Base-by-base conservation (phyloP, 257 asterid species). In the Solanum ahanhuiri region DNA sequence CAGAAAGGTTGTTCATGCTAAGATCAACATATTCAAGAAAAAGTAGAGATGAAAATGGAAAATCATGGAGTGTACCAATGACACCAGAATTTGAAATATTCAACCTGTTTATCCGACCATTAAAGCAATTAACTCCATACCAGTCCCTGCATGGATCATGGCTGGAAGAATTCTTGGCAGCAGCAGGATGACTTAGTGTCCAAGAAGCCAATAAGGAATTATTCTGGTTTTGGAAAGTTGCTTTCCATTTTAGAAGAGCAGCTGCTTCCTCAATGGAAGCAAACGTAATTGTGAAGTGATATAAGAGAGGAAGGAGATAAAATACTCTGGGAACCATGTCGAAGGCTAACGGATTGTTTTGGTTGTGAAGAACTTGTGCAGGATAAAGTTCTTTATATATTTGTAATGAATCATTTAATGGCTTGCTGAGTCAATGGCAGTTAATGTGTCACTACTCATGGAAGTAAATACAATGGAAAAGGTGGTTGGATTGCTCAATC, bases 11-110 rank as follows among this genome's bases (percentile, higher is more conserved):
- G 34, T 90, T 90, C 17, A 10, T 12, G 9, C 34, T 18, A 30
- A 90, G 5, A 81, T 88, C 92, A 17, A 90, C 18, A 54, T 48
- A 66, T 12, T 81, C 77, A 20, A 90, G 87, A 88, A 88, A 84
- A 5, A 75, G 87, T n/a, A 90, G 89, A 6, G 81, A 82, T 0
- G 87, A 81, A 81, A 88, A 90, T 0, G 92, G 86, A 30, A 90
- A 90, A 57, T 35, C 18, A 2, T 71, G 7, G 5, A 88, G 89
- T 3, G 87, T 88, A 34, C 86, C 92, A 17, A 8, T 6, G 3
- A 90, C 31, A 25, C 54, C 14, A 0, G 87, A 67, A 35, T 30
- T 23, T 4, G 83, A 30, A 54, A 88, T 87, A 70, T 88, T 88
- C 86, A 90, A 2, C 14, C 25, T 18, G 17, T 10, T 45, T 31